These are phyloP conservation scores for Aspergillus biplanus DNA, from an alignment of 495 filamentous ascomycete genomes.

Conservation along the genomic window DNA sequence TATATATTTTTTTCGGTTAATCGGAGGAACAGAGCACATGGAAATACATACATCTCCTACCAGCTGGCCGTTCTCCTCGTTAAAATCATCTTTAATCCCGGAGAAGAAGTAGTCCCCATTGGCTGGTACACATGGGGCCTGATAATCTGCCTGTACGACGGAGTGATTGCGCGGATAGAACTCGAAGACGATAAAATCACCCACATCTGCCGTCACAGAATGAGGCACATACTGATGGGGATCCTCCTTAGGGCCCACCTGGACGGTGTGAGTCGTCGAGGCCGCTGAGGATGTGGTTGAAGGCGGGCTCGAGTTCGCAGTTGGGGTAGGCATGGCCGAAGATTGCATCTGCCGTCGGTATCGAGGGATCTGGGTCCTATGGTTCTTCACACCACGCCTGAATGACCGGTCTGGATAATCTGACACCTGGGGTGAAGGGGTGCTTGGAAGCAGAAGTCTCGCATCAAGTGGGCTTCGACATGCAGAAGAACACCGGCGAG, in stretches of 20 bases:
- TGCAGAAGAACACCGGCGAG: background rate
- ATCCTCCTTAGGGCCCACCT: conserved; percentile 49
- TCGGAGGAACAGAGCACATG: background rate
- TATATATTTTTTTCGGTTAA: background rate
- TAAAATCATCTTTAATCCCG: conserved; percentile 35
- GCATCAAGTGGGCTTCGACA: background rate
- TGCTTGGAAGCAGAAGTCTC: background rate
- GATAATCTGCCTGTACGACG: conserved; percentile 61
- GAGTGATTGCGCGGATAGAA: conserved; percentile 68
- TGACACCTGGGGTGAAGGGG: background rate
- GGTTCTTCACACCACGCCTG: background rate
- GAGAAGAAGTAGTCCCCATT: conserved; percentile 47
- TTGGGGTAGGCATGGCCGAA: conserved; percentile 5
- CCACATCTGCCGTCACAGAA: conserved; percentile 52
- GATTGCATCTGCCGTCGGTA: background rate
- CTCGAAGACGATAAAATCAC: conserved; percentile 60
- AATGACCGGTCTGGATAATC: background rate
- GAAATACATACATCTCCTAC: conserved; percentile 33
- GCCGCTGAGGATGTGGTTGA: conserved; percentile 26
- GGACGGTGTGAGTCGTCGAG: conserved; percentile 48
- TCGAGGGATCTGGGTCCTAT: background rate
- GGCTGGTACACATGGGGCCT: conserved; percentile 58
- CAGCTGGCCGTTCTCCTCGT: conserved; percentile 33
- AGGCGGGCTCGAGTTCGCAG: conserved; percentile 10
- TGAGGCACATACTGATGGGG: conserved; percentile 57